Evolutionary conservation across 1,284 basidiomycete species (phyloP).

Genomic region (Inonotus obliquus): DNA sequence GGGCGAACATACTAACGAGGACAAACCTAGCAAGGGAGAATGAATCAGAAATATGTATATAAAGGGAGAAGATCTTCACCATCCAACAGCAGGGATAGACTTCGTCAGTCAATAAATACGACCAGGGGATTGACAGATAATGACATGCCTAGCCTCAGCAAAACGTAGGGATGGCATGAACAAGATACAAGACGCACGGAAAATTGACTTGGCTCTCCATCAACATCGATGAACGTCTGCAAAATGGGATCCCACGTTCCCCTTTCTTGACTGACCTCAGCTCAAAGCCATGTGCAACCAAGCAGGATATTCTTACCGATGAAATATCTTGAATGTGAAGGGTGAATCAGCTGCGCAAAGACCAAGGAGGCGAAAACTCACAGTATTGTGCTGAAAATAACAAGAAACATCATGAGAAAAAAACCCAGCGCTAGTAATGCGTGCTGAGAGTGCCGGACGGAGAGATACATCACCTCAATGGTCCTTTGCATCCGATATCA

Average conservation of each 20-base stretch:
- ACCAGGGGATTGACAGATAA: slow-evolving; percentile 49
- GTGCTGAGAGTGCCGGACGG: slow-evolving; percentile 81
- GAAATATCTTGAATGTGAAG: neutral
- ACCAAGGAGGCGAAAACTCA: slow-evolving; percentile 32
- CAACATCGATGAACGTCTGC: slow-evolving; percentile 75
- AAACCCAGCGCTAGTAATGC: slow-evolving; percentile 82
- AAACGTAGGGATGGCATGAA: neutral
- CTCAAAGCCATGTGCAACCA: neutral
- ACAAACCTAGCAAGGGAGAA: slow-evolving; percentile 33
- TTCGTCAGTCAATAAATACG: slow-evolving; percentile 26
- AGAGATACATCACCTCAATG: slow-evolving; percentile 90
- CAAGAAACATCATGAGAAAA: slow-evolving; percentile 83
- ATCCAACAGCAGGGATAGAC: slow-evolving; percentile 76
- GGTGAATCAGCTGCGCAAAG: neutral
- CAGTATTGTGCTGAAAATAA: slow-evolving; percentile 84
- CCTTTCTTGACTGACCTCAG: slow-evolving; percentile 44
- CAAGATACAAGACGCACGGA: slow-evolving; percentile 38
- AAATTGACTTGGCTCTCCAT: slow-evolving; percentile 78
- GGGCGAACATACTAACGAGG: slow-evolving; percentile 31
- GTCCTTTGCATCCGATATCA: slow-evolving; percentile 44
- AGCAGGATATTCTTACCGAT: neutral
- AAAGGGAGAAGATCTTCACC: slow-evolving; percentile 36
- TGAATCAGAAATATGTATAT: slow-evolving; percentile 27
- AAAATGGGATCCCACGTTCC: slow-evolving; percentile 81
- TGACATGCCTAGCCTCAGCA: neutral